Percentiles rank a stretch among this genome's conserved stretches.
Evolutionary conservation across 495 filamentous ascomycete genomes (phyloP).

Genomic region (Rusavskia elegans): DNA sequence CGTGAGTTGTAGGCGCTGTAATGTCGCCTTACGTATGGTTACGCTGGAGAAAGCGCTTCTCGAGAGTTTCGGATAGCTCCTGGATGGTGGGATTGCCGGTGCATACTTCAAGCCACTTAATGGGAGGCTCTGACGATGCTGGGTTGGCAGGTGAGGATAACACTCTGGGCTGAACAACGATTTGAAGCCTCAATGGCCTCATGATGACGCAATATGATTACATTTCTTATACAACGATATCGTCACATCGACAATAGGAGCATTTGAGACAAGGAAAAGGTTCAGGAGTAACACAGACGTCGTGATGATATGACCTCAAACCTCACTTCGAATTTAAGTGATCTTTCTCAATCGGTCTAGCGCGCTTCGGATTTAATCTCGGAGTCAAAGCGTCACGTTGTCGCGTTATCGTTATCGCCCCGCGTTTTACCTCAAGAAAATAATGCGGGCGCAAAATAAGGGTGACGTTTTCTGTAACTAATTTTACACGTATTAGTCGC

Average conservation of each 20-base stretch:
- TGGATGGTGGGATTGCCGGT: slow-evolving; percentile 4
- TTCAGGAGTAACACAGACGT: background rate
- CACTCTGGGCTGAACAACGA: background rate
- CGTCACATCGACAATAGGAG: background rate
- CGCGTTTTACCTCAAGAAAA: too few relatives aligned
- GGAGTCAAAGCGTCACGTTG: too few relatives aligned
- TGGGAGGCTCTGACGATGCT: slow-evolving; percentile 4
- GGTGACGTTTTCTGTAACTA: too few relatives aligned
- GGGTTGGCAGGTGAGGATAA: background rate
- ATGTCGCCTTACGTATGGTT: slow-evolving; percentile 3
- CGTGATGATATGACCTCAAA: too few relatives aligned
- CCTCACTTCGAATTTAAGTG: too few relatives aligned
- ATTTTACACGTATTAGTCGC: too few relatives aligned
- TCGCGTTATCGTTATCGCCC: too few relatives aligned
- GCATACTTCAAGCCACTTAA: slow-evolving; percentile 7
- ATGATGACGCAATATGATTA: background rate
- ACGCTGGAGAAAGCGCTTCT: background rate
- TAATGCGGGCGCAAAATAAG: too few relatives aligned
- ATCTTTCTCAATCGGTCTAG: too few relatives aligned
- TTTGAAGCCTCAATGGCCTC: background rate
- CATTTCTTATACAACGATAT: background rate
- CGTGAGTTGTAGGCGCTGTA: background rate
- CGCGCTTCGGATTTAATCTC: too few relatives aligned
- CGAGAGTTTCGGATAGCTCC: slow-evolving; percentile 5
- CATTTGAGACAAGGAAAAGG: background rate